phyloP scores from a whole-genome alignment of 257 asterid species.

The Nyctanthes arbortristis region DNA sequence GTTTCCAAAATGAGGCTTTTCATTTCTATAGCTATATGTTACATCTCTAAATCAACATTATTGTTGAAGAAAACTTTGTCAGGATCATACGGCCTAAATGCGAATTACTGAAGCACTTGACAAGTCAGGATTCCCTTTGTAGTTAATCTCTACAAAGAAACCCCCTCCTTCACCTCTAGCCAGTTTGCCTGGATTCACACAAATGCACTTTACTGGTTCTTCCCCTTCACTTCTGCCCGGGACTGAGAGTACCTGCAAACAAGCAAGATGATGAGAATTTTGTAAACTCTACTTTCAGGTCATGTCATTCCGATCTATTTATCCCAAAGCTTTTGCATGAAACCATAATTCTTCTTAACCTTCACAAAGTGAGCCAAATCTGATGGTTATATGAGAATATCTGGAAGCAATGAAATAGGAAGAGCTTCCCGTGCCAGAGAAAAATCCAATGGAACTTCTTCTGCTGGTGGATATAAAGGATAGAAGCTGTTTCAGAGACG shows the following conservation, averaged over 20 bases:
- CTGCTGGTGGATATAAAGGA: constrained; percentile 95
- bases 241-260: constrained; percentile 56
- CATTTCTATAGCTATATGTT: no score
- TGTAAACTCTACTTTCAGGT: background rate
- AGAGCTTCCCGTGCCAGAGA: constrained; percentile 82
- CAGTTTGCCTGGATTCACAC: constrained; percentile 90
- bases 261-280: constrained; percentile 10
- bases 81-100: no score
- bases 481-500: constrained; percentile 75
- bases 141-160: constrained; percentile 81
- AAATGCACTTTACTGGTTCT: constrained; percentile 63
- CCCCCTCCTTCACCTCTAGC: constrained; percentile 99
- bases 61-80: no score
- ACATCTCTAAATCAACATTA: no score
- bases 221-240: constrained; percentile 60
- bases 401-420: constrained; percentile 66
- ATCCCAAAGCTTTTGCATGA: background rate
- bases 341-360: constrained; percentile 44
- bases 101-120: constrained; percentile 79
- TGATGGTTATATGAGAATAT: constrained; percentile 84
- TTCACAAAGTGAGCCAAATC: constrained; percentile 85
- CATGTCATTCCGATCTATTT: background rate
- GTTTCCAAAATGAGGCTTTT: no score
- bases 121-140: constrained; percentile 54
- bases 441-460: constrained; percentile 78